Evolutionary conservation across 306 rosid species (phyloP).

Genomic region (Carpinus fangiana): DNA sequence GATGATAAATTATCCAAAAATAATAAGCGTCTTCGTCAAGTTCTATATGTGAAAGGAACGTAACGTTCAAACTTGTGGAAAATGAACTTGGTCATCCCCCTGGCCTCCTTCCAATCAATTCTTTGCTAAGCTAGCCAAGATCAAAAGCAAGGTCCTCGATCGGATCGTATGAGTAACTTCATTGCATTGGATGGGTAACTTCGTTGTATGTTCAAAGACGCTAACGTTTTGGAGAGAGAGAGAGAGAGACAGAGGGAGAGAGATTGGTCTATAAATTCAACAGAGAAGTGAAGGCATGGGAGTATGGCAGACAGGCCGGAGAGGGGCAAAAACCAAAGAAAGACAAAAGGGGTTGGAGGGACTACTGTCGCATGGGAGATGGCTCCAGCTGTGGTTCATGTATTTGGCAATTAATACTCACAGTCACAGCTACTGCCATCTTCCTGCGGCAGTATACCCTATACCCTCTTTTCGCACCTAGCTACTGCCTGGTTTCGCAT

Average conservation of each 20-base stretch:
- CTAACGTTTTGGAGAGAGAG: background rate
- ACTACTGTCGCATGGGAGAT: constrained; percentile 20
- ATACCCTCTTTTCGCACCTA: background rate
- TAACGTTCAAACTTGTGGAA: background rate
- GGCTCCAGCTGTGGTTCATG: background rate
- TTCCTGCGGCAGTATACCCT: background rate
- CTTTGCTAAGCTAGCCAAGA: background rate
- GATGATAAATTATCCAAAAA: no score
- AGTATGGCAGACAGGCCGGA: background rate
- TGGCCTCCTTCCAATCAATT: background rate
- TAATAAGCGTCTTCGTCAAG: no score
- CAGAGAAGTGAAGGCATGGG: background rate
- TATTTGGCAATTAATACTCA: background rate
- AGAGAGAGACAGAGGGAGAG: background rate
- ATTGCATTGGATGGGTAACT: constrained; percentile 11
- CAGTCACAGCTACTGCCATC: background rate
- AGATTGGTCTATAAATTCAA: background rate
- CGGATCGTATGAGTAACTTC: background rate
- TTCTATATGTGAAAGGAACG: no score
- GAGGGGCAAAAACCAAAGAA: background rate
- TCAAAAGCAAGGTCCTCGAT: background rate
- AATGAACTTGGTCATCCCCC: background rate
- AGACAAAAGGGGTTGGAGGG: background rate
- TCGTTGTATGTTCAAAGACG: background rate
- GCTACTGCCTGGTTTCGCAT: background rate